Percentiles rank a stretch among this genome's conserved stretches.
These are phyloP conservation scores for Linum lewisii DNA, from an alignment of 345 rosid genomes.

Conservation along the genomic window DNA sequence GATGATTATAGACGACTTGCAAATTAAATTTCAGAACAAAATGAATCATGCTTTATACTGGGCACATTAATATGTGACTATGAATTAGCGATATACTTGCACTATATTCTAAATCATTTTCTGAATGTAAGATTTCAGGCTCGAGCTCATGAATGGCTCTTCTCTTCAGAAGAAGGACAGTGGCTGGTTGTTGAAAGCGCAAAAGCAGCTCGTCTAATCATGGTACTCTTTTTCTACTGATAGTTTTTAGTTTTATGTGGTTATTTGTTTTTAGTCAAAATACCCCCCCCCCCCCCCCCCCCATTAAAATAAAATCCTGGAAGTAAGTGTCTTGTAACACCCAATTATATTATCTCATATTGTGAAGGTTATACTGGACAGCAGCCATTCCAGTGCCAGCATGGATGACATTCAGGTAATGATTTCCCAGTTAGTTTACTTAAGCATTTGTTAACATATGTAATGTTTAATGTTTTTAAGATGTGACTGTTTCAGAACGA, in stretches of 20 bases:
- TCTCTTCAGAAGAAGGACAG: conserved; percentile 95
- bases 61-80: background rate
- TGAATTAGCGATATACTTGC: background rate
- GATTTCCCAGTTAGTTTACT: conserved; percentile 1
- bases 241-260: conserved; percentile 1
- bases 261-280: no score
- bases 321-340: conserved; percentile 9
- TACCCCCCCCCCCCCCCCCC: no score
- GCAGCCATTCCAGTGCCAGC: conserved; percentile 38
- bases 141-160: conserved; percentile 92
- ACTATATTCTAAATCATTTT: conserved; percentile 18
- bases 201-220: conserved; percentile 79
- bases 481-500: conserved; percentile 41
- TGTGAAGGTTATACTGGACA: conserved; percentile 59
- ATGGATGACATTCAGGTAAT: conserved; percentile 86
- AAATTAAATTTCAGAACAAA: background rate
- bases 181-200: conserved; percentile 83
- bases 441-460: conserved; percentile 9
- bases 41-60: background rate
- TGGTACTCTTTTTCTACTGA: conserved; percentile 36
- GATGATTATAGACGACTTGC: background rate
- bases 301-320: background rate
- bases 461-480: background rate
- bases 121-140: conserved; percentile 52
- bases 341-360: conserved; percentile 18